Evolutionary conservation across 2,329 filamentous ascomycete genomes (phyloP).

Genomic region (Huntiella abstrusa): DNA sequence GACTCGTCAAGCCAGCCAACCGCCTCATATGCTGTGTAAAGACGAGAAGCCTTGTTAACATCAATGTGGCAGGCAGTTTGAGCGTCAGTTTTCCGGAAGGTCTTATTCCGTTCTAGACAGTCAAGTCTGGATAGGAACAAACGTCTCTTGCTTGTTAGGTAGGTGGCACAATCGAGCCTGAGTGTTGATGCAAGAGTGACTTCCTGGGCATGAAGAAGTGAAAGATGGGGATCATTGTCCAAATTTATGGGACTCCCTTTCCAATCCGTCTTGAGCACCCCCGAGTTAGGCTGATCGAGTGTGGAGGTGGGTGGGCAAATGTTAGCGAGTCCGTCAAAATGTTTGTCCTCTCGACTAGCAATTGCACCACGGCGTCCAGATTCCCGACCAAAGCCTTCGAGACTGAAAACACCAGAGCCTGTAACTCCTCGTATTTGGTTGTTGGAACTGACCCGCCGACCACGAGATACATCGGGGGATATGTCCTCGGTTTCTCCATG

Average conservation of each 20-base stretch:
- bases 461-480: too few species aligned
- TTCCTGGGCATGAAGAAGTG: conserved; percentile 63
- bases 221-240: conserved; percentile 46
- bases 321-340: conserved; percentile 54
- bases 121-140: conserved; percentile 67
- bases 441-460: too few species aligned
- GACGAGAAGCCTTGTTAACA: conserved; percentile 88
- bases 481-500: too few species aligned
- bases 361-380: conserved; percentile 22
- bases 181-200: conserved; percentile 57
- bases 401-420: conserved; percentile 8
- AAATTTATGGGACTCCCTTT: conserved; percentile 66
- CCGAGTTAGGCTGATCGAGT: conserved; percentile 40
- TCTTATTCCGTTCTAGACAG: conserved; percentile 48
- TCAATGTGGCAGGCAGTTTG: conserved; percentile 97
- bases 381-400: conserved; percentile 9
- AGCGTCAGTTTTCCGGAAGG: conserved; percentile 87
- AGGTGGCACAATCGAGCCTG: conserved; percentile 69
- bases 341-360: conserved; percentile 62
- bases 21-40: conserved; percentile 77
- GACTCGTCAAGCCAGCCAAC: conserved; percentile 58
- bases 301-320: conserved; percentile 51
- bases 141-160: conserved; percentile 79
- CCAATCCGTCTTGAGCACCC: conserved; percentile 70
- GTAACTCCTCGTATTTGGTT: conserved; percentile 3